These are phyloP conservation scores for Cryphonectria carpinicola DNA, from an alignment of 2,329 filamentous ascomycete species.

Conservation along the genomic window DNA sequence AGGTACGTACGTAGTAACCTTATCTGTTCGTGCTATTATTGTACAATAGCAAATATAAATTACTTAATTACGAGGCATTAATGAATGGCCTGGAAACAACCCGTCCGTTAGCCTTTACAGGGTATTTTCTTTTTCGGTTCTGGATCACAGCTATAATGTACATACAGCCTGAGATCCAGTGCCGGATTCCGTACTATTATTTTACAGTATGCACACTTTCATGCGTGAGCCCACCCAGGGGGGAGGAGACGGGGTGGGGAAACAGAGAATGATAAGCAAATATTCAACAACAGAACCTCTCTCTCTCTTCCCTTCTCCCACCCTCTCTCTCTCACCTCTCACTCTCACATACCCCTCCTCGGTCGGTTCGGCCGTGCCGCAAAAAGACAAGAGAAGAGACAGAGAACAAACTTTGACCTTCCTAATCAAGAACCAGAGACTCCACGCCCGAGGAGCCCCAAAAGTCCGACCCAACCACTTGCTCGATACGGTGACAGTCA, in stretches of 20 bases:
- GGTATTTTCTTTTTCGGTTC: background rate
- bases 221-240: background rate
- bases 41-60: no score
- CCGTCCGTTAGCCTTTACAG: background rate
- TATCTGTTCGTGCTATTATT: no score
- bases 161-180: background rate
- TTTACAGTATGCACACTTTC: background rate
- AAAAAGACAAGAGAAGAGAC: no score
- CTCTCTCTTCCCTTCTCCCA: no score
- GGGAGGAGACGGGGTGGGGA: no score
- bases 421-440: background rate
- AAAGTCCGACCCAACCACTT: background rate
- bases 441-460: background rate
- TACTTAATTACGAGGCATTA: background rate
- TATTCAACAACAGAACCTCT: no score
- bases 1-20: no score
- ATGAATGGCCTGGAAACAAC: background rate
- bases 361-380: background rate
- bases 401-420: background rate
- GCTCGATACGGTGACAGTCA: background rate
- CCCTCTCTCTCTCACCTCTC: background rate
- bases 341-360: background rate
- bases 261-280: background rate
- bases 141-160: background rate
- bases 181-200: background rate